Base-by-base conservation (phyloP, 768 basidiomycete species). In the Phanerodontia chrysosporium region DNA sequence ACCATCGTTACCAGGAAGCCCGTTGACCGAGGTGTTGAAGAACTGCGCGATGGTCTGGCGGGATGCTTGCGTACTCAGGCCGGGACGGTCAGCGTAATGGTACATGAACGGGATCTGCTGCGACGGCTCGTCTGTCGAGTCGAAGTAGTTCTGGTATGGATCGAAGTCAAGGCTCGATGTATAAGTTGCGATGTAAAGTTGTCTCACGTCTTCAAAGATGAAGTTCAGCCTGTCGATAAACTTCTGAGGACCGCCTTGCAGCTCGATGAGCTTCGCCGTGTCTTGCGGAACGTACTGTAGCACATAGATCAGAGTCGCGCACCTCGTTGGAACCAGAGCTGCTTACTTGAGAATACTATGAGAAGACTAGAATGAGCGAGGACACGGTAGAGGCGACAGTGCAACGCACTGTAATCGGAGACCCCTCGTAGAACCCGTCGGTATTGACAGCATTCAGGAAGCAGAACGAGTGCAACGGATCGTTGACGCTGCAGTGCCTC, bases 81-180 rank as follows among this genome's bases (percentile, higher is more conserved):
- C 83, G 0, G 85, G 84, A 2, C 75, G 73, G 66, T 85, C 79
- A 1, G 81, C 84, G 62, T 87, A 87, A 70, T 87, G 84, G 64
- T 85, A 86, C 84, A 86, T 86, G 69, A 79, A 84, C 0, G 84
- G 84, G 63, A 87, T 86, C 62, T 85, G 83, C 62, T 85, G 83
- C 2, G 84, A 85, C 0, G 84, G 84, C 63, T 87, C 85, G 64
- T 87, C 77, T 9, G 84, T 84, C 0, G 77, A 73, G 58, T 86
- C 85, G 61, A 86, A 86, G 68, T 84, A 87, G 42, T 75, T 74
- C 79, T 85, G 46, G 4, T n/a, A n/a, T n/a, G 46, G 21, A 51
- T 13, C 14, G 22, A 6, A 52, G 51, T 52, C 12, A n/a, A 14
- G 8, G 13, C 48, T 9, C 28, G 32, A 35, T 25, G 2, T 25